Evolutionary conservation across 257 asterid species (phyloP).

Genomic region (Jaltomata sinuosa): DNA sequence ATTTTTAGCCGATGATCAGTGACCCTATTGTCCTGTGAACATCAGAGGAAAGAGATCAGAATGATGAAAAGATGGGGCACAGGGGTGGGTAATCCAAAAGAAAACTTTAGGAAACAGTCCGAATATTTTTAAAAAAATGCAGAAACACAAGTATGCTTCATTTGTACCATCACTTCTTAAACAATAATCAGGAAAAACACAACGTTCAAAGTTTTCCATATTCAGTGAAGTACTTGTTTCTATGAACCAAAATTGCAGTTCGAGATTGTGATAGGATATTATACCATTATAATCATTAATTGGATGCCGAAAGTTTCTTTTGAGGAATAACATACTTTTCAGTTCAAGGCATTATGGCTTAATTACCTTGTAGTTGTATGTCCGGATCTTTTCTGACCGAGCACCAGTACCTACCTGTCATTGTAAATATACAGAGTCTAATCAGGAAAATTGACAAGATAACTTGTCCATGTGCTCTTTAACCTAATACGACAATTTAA

Average conservation of each 20-base stretch:
- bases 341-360: constrained; percentile 1
- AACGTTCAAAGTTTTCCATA: background rate
- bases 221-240: background rate
- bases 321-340: background rate
- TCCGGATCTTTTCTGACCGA: constrained; percentile 93
- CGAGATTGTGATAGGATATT: background rate
- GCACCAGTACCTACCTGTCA: constrained; percentile 98
- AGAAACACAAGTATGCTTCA: background rate
- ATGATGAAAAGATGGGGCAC: background rate
- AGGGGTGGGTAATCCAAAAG: background rate
- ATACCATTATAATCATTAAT: background rate
- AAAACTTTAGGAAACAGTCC: background rate
- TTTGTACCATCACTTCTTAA: background rate
- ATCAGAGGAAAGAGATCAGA: background rate
- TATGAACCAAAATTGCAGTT: background rate
- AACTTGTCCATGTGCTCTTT: background rate
- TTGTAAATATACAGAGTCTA: constrained; percentile 7
- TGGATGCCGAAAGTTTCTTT: background rate
- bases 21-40: constrained; percentile 79
- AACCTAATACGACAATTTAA: background rate
- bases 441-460: background rate
- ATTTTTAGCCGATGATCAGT: constrained; percentile 93
- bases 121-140: background rate
- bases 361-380: constrained; percentile 89
- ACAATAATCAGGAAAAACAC: background rate